Conservation (phyloP, 73 alveolate genomes). For the Durusdinium trenchii region DNA sequence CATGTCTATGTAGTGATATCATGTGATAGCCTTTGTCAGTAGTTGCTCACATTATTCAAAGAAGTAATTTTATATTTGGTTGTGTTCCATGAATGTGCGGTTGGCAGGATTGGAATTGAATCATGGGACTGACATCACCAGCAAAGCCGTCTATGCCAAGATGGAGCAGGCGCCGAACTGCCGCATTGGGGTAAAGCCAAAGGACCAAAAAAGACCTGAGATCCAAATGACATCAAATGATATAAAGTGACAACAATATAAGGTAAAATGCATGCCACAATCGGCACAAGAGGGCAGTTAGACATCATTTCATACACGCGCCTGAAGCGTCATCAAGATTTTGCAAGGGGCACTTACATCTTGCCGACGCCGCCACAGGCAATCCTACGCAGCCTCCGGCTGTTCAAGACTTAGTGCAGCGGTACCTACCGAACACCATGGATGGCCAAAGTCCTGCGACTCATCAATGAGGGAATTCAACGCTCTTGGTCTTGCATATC, state of each 20-base stretch:
- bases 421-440: neutral
- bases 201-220: too few species aligned
- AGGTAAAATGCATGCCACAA: neutral
- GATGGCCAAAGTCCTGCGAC: neutral
- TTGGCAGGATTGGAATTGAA: slow-evolving; percentile 36
- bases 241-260: neutral
- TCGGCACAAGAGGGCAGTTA: neutral
- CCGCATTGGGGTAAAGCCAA: neutral
- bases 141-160: slow-evolving; percentile 1
- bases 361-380: slow-evolving; percentile 44
- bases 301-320: too few species aligned
- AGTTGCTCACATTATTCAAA: too few species aligned
- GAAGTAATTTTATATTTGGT: neutral
- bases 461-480: too few species aligned
- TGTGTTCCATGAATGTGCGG: neutral
- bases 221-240: too few species aligned
- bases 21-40: too few species aligned
- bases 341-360: too few species aligned
- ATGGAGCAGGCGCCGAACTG: slow-evolving; percentile 35
- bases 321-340: too few species aligned
- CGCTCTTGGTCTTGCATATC: too few species aligned
- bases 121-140: slow-evolving; percentile 61
- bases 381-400: slow-evolving; percentile 51
- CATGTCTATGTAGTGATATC: too few species aligned
- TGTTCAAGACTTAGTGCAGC: too few species aligned